phyloP scores from a whole-genome alignment of 495 filamentous ascomycete species.

The Jackrogersella multiformis region DNA sequence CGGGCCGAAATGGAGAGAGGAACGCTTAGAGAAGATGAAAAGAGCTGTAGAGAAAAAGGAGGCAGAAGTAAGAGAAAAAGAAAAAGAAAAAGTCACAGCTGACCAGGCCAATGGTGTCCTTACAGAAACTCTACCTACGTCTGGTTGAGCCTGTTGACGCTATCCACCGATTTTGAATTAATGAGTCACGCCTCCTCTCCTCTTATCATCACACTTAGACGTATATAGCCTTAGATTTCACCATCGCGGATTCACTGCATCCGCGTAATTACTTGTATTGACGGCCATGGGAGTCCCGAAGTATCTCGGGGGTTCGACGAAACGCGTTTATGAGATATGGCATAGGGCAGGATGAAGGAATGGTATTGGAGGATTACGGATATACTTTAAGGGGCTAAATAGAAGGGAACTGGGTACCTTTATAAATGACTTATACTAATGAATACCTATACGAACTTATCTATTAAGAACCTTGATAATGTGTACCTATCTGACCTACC shows the following conservation, averaged over 20 bases:
- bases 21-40: slow-evolving; percentile 45
- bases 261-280: not conserved
- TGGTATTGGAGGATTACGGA: too few relatives aligned
- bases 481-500: too few relatives aligned
- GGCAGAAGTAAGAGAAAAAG: slow-evolving; percentile 28
- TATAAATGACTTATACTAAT: too few relatives aligned
- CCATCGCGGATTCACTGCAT: not conserved
- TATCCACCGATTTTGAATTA: not conserved
- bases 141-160: not conserved
- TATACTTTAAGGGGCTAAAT: too few relatives aligned
- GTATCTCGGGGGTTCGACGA: too few relatives aligned
- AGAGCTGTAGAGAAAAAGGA: slow-evolving; percentile 39
- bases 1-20: slow-evolving; percentile 56
- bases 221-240: not conserved
- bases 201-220: not conserved
- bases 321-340: too few relatives aligned
- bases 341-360: too few relatives aligned
- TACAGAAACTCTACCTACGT: not conserved
- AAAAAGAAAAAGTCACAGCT: slow-evolving; percentile 8
- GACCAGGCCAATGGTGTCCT: slow-evolving; percentile 13
- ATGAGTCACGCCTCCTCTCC: not conserved
- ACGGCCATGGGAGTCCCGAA: not conserved
- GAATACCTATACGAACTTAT: too few relatives aligned
- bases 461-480: too few relatives aligned
- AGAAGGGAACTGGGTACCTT: too few relatives aligned